Conservation (phyloP, 257 asterid species). For the Solanum stenotomum region DNA sequence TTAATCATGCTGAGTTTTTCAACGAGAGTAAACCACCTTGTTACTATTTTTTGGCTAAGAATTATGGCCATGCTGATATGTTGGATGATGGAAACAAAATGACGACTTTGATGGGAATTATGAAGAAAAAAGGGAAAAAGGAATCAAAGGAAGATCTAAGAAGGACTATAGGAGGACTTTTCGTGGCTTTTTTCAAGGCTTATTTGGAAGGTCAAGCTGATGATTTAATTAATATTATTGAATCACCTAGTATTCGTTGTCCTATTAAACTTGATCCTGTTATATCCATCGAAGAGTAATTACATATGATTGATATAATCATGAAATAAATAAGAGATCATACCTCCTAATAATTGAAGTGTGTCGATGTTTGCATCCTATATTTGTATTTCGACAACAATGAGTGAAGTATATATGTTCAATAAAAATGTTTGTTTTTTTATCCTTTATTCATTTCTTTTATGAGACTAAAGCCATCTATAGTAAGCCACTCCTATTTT, state of each 20-base stretch:
- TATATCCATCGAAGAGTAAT: conserved; percentile 11
- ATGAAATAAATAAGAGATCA: background rate
- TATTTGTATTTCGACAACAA: background rate
- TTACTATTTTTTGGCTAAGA: conserved; percentile 57
- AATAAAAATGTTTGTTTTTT: background rate
- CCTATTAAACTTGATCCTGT: conserved; percentile 55
- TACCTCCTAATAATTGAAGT: background rate
- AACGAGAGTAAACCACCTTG: conserved; percentile 68
- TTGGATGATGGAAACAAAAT: conserved; percentile 24
- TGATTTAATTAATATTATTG: conserved; percentile 26
- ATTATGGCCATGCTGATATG: conserved; percentile 54
- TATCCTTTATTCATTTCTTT: background rate
- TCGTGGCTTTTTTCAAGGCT: conserved; percentile 65
- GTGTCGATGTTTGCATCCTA: background rate
- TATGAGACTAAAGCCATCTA: background rate
- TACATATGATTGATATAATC: background rate
- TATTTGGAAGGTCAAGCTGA: conserved; percentile 35
- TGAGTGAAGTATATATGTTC: background rate
- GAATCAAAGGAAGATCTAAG: conserved; percentile 42
- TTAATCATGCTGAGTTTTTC: conserved; percentile 58
- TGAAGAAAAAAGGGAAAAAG: conserved; percentile 34
- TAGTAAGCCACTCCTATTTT: background rate
- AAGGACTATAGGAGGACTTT: conserved; percentile 53
- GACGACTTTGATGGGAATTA: conserved; percentile 16
- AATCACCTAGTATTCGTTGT: conserved; percentile 27